Base-by-base conservation (phyloP, 148 eudicot genomes). In the Fagopyrum esculentum region DNA sequence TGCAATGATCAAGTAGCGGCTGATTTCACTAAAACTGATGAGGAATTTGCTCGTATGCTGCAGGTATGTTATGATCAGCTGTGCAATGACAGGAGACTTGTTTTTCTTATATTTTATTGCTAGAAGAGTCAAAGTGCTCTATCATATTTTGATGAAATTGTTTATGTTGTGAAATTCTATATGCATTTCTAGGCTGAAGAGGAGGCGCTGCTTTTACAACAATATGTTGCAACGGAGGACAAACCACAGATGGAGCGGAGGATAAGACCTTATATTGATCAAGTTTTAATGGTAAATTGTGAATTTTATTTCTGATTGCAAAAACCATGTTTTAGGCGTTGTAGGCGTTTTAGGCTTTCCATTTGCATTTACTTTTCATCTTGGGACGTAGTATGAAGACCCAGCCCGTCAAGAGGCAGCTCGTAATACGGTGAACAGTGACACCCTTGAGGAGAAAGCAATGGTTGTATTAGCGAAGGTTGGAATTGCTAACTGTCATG, bases 401-500 rank as follows among this genome's bases (percentile, higher is more conserved):
- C 86, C 93, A 48, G 78, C 51, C 44, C 82, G 87, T 48, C 99
- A 95, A 68, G 92, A 90, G 50, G 86, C 89, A 26, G 99, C 99
- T 83, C 88, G 96, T 50, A 86, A 84, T 78, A 87, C 93, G 1
- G 97, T 90, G 45, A 97, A 96, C 51, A 77, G 84, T 47, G 92
- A 87, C 48, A 88, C 84, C 80, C 87, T 95, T 46, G 97, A 95
- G 85, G 99, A 95, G 87, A 92, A 90, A 83, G 91, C 97, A 79
- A 47, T 84, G 75, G 85, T 95, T 82, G 78, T 87, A 29, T 76
- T 95, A 74, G 97, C 96, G 30, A 92, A 91, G 94, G 98, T 90
- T 75, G 13, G 82, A 63, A 19, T 15, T 72, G 1, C 47, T 66
- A 66, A 66, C 70, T 12, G 12, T 13, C 46, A 59, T 19, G 64